A percentile compares a stretch with the other conserved stretches of the same genome.
Conservation (phyloP, 2,329 filamentous ascomycete species). For the Pseudocercospora cruenta region DNA sequence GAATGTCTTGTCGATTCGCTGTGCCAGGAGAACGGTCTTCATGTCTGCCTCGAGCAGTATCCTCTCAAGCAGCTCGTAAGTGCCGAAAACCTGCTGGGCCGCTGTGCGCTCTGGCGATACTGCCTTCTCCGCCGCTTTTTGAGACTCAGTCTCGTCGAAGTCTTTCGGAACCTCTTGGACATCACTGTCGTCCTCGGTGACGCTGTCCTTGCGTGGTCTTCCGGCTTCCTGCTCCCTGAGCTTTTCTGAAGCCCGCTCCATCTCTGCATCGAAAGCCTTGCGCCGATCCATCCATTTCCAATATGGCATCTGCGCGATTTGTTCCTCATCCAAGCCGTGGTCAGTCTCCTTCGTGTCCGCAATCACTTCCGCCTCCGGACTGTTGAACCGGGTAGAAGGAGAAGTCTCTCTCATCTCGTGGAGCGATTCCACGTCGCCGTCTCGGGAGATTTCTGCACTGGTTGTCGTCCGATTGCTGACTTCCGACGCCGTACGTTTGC, state of each 20-base stretch:
- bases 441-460: background rate
- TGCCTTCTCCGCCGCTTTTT: background rate
- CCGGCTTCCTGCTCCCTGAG: background rate
- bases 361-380: background rate
- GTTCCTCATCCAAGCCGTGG: background rate
- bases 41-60: slow-evolving; percentile 12
- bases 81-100: slow-evolving; percentile 11
- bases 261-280: background rate
- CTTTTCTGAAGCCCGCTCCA: background rate
- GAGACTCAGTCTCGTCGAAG: background rate
- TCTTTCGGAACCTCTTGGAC: background rate
- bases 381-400: background rate
- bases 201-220: background rate
- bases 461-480: background rate
- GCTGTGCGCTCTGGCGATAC: background rate
- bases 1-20: slow-evolving; percentile 19
- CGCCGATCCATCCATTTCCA: background rate
- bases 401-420: background rate
- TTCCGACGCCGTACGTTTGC: background rate
- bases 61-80: slow-evolving; percentile 20
- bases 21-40: slow-evolving; percentile 6
- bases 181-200: background rate
- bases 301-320: background rate
- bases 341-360: background rate
- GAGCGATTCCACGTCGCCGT: background rate